Conservation (phyloP, 1,284 basidiomycete genomes). For the Ustilago hordei region DNA sequence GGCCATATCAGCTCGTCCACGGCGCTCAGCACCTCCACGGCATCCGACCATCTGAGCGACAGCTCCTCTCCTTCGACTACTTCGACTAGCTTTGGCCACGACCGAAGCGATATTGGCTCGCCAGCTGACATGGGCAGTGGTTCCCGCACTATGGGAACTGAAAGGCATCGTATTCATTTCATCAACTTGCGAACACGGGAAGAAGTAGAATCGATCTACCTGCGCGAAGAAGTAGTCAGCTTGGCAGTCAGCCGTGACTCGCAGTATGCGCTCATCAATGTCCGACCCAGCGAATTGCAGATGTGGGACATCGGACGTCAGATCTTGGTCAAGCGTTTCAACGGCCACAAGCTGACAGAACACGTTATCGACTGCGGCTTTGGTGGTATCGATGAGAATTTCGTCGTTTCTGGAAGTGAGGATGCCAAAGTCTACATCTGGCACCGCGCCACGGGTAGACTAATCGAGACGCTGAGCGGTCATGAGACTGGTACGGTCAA, state of each 20-base stretch:
- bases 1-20: conserved; percentile 27
- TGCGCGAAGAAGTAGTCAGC: conserved; percentile 79
- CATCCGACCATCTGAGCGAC: conserved; percentile 39
- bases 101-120: conserved; percentile 15
- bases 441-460: conserved; percentile 85
- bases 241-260: conserved; percentile 81
- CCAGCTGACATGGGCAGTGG: conserved; percentile 63
- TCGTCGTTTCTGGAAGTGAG: conserved; percentile 93
- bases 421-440: conserved; percentile 85
- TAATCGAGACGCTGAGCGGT: conserved; percentile 85
- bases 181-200: conserved; percentile 77
- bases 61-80: conserved; percentile 26
- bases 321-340: conserved; percentile 73
- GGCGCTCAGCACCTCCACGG: conserved; percentile 33
- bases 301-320: conserved; percentile 81
- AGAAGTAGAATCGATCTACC: conserved; percentile 73
- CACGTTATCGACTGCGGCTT: conserved; percentile 91
- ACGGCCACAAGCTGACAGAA: conserved; percentile 67
- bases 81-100: conserved; percentile 26
- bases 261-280: conserved; percentile 85
- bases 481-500: conserved; percentile 91
- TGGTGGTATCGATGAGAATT: conserved; percentile 89
- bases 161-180: conserved; percentile 76
- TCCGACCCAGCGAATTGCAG: conserved; percentile 78
- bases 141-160: conserved; percentile 69